A percentile compares a stretch with the other conserved stretches of the same genome.
Evolutionary conservation across 306 rosid species (phyloP).

Genomic region (Alnus glutinosa): DNA sequence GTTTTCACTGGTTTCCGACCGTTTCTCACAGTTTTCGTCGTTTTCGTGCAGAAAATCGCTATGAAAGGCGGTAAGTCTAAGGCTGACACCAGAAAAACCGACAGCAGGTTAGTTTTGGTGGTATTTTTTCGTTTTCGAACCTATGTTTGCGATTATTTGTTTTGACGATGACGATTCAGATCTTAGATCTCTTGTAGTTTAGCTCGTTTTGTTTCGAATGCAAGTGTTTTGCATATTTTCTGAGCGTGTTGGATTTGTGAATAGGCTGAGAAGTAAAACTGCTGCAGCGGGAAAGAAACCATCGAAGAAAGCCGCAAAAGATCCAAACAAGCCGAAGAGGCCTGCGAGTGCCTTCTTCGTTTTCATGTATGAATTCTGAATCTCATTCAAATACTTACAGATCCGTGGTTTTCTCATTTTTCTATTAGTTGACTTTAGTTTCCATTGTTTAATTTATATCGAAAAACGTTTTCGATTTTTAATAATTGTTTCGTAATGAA

Average conservation of each 20-base stretch:
- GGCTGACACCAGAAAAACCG: constrained; percentile 47
- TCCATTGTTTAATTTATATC: background rate
- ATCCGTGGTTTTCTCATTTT: background rate
- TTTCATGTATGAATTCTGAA: constrained; percentile 54
- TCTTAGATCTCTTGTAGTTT: constrained; percentile 19
- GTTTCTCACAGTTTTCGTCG: background rate
- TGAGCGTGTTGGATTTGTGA: background rate
- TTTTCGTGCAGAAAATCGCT: constrained; percentile 29
- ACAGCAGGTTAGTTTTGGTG: constrained; percentile 46
- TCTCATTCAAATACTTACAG: background rate
- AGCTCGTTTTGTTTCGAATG: too few relatives aligned
- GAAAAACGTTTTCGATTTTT: background rate
- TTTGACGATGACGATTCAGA: background rate
- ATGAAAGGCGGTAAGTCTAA: constrained; percentile 72
- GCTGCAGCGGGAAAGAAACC: constrained; percentile 62
- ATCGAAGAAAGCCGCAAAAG: constrained; percentile 70
- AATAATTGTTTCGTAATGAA: background rate
- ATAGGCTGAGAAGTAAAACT: constrained; percentile 73
- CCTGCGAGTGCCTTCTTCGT: constrained; percentile 97
- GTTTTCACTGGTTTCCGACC: background rate
- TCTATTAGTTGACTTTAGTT: too few relatives aligned
- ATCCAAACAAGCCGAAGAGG: constrained; percentile 92
- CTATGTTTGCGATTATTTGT: background rate
- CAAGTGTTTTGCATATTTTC: too few relatives aligned
- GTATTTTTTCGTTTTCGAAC: background rate